Percentiles rank a stretch among this genome's conserved stretches.
phyloP scores from a whole-genome alignment of 139 green algal species.

The Micromonas commoda region DNA sequence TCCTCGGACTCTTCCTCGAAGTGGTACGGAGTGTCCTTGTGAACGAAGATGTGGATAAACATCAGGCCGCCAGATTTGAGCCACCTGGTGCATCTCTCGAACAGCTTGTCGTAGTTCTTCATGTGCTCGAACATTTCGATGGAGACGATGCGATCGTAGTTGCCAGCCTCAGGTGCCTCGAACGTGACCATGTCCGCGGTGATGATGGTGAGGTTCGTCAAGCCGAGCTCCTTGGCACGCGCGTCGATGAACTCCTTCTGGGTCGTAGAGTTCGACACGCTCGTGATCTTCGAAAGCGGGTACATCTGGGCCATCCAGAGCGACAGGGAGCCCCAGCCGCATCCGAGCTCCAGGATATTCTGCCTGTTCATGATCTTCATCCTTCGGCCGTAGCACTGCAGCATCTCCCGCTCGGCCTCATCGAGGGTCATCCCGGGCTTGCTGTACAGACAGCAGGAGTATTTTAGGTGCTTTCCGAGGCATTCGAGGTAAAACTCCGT shows the following conservation, averaged over 20 bases:
- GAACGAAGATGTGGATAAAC: slow-evolving; percentile 92
- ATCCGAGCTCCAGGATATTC: slow-evolving; percentile 88
- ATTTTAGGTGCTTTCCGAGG: slow-evolving; percentile 85
- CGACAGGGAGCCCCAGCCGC: slow-evolving; percentile 86
- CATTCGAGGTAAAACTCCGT: slow-evolving; percentile 86
- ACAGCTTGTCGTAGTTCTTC: slow-evolving; percentile 72
- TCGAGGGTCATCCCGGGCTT: slow-evolving; percentile 45
- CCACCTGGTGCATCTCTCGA: slow-evolving; percentile 63
- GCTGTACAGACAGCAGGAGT: slow-evolving; percentile 81
- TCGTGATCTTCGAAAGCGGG: slow-evolving; percentile 57
- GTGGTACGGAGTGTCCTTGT: slow-evolving; percentile 75
- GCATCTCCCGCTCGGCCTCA: slow-evolving; percentile 86
- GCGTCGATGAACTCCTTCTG: slow-evolving; percentile 72
- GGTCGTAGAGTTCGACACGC: slow-evolving; percentile 77
- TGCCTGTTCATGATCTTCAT: slow-evolving; percentile 71
- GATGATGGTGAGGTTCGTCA: slow-evolving; percentile 80
- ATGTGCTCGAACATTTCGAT: slow-evolving; percentile 99
- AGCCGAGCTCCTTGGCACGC: slow-evolving; percentile 46
- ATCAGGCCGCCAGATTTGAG: slow-evolving; percentile 65
- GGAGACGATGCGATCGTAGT: slow-evolving; percentile 81
- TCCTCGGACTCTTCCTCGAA: slow-evolving; percentile 66
- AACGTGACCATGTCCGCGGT: slow-evolving; percentile 73
- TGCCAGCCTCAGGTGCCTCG: slow-evolving; percentile 24
- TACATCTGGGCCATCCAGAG: slow-evolving; percentile 73
- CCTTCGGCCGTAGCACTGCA: slow-evolving; percentile 71